Evolutionary conservation across 495 filamentous ascomycete species (phyloP), one percentile per base, ranked within the genome.

Genomic region (Penicillium argentinense): DNA sequence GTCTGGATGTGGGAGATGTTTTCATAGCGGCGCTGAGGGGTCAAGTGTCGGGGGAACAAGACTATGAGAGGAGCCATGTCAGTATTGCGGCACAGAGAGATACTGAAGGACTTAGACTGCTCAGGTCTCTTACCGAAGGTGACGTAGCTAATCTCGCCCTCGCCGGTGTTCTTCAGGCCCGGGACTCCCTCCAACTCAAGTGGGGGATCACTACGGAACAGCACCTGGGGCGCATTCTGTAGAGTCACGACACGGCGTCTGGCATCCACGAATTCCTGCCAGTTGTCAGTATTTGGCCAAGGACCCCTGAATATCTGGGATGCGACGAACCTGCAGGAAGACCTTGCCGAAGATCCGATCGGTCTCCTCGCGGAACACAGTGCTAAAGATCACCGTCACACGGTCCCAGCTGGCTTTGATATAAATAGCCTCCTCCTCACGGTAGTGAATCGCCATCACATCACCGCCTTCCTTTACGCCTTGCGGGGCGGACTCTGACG

Each of bases 1-100:
- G 92, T 99, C 71, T 99, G 95, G 56, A 99, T 96, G 60, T 99
- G 93, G 27, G 90, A 96, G 57, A 99, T 97, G 64, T 89, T 92
- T 47, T 97, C 92, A 36, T 88, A 85, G 69, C 93, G 84, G 59
- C 89, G 81, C 68, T 96, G 90, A 3, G 79, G 82, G 4, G 91
- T 95, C 45, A 99, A 75, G 66, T 99, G 93, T 48, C 93, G 82
- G 19, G 93, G 93, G 76, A 97, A 99, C 28, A 98, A 80, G 34
- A 98, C 93, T 97, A 58, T 25, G n/a, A n/a, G n/a, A 66, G 49
- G 17, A 19, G 5, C n/a, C 9, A 13, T 46, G 33, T 51, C 13
- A 49, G 32, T 40, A 36, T 18, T 23, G 44, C 18, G 49, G 44
- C 16, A 13, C n/a, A 39, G 16, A 16, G 13, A n/a, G 22, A 32